Percentiles rank a stretch among this genome's conserved stretches.
Evolutionary conservation across 768 basidiomycete genomes (phyloP).

Genomic region (Russula vinacea): DNA sequence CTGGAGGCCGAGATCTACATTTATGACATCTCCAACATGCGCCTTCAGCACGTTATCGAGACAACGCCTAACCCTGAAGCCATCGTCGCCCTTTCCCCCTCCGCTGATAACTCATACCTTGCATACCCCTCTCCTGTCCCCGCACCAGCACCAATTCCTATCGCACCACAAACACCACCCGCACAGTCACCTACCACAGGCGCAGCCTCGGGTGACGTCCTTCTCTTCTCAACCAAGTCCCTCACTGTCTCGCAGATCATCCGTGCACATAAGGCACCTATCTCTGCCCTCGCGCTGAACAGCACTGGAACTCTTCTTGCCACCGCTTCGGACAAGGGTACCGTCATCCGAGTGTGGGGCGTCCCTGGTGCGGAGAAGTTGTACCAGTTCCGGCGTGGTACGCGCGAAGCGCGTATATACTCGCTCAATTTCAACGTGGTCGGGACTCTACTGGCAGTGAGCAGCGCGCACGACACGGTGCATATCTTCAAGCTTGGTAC

Average conservation of each 20-base stretch:
- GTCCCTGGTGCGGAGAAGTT: constrained; percentile 89
- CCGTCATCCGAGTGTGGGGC: constrained; percentile 93
- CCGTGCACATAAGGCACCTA: constrained; percentile 93
- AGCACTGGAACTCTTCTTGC: constrained; percentile 85
- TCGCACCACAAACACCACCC: constrained; percentile 43
- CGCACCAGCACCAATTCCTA: constrained; percentile 57
- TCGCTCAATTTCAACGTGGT: constrained; percentile 83
- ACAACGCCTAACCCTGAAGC: constrained; percentile 95
- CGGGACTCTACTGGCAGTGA: constrained; percentile 81
- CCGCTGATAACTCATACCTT: constrained; percentile 88
- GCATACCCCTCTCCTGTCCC: constrained; percentile 96
- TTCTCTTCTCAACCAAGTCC: constrained; percentile 90
- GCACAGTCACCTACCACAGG: constrained; percentile 34
- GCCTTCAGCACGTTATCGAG: constrained; percentile 94
- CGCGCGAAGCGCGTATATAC: constrained; percentile 80
- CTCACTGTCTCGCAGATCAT: constrained; percentile 93
- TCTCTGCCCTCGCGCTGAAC: constrained; percentile 85
- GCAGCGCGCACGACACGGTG: constrained; percentile 90
- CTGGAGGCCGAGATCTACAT: constrained; percentile 98
- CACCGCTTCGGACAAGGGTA: constrained; percentile 92
- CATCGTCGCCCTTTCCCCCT: constrained; percentile 91
- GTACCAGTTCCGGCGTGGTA: constrained; percentile 92
- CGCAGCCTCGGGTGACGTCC: constrained; percentile 75
- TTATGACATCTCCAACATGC: constrained; percentile 99
- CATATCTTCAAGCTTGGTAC: constrained; percentile 87